Evolutionary conservation across 1,284 basidiomycete genomes (phyloP), one percentile per base, ranked within the genome.

Genomic region (Puccinia coronata): DNA sequence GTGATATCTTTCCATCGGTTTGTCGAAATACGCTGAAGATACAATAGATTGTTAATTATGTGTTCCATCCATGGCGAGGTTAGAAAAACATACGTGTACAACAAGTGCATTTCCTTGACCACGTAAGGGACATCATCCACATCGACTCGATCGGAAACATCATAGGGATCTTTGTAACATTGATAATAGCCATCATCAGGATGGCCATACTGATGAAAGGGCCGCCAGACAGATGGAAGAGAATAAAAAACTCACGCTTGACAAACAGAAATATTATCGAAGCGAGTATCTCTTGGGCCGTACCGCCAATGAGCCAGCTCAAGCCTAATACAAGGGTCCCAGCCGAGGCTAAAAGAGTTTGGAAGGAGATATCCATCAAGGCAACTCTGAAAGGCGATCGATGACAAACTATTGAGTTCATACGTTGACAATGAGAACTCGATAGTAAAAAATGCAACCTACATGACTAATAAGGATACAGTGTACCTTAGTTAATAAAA

Each of bases 251-350:
- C 1, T 83, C 82, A 82, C 85, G 87, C 86, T 90, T 90, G 85
- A 95, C 89, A 87, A 96, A 95, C 43, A 95, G 87, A 88, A 95
- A 95, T 84, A 95, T 92, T 86, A 93, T 92, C 83, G 90, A 91
- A 23, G 90, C 51, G 31, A 88, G 84, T 47, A 88, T 87, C 83
- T 88, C 88, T 82, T 88, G 87, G 77, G 88, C 88, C 0, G 89
- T 89, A 9, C 87, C 88, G 57, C 94, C 93, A 83, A 98, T 95
- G 80, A 96, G 90, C 94, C 94, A 96, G 82, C 92, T 93, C 67
- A 95, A 88, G 86, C 92, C 93, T 71, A 96, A 92, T 80, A 95
- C 88, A 75, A 94, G 88, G 0, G 93, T 93, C 36, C 93, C 92
- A 57, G 93, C 91, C 34, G 92, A 92, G 11, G 84, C 81, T 28